phyloP scores from a whole-genome alignment of 1,284 basidiomycete species.

The Ustilago lituana region DNA sequence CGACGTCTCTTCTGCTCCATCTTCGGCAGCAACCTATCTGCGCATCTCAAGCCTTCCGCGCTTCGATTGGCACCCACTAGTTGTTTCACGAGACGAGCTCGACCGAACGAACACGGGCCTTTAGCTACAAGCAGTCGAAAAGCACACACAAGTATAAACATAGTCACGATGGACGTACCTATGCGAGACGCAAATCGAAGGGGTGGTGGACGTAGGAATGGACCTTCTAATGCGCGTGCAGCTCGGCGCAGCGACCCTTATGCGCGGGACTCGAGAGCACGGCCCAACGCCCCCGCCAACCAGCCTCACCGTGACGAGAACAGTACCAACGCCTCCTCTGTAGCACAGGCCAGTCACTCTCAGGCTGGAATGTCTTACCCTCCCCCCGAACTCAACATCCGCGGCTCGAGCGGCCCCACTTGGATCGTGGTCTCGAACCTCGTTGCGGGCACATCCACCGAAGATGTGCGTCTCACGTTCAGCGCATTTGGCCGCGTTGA shows the following conservation, averaged over 20 bases:
- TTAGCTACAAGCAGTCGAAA: too few relatives aligned
- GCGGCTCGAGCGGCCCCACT: conserved; percentile 58
- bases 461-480: conserved; percentile 63
- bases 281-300: conserved; percentile 9
- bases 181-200: conserved; percentile 38
- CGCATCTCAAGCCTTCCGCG: too few relatives aligned
- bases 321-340: too few relatives aligned
- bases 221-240: conserved; percentile 19
- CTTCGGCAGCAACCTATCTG: too few relatives aligned
- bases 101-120: too few relatives aligned
- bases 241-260: conserved; percentile 47
- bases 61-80: too few relatives aligned
- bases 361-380: conserved; percentile 38
- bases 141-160: too few relatives aligned
- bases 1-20: too few relatives aligned
- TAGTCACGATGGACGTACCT: conserved; percentile 26
- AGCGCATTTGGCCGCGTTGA: conserved; percentile 55
- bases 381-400: conserved; percentile 57
- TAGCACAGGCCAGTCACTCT: neutral
- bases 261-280: conserved; percentile 29
- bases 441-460: conserved; percentile 56
- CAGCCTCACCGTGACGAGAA: conserved; percentile 14
- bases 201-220: conserved; percentile 27
- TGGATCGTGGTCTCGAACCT: conserved; percentile 64
- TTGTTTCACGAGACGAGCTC: too few relatives aligned